These are phyloP conservation scores for Tricholoma hemisulphureum DNA, from an alignment of 768 basidiomycete species.

Conservation along the genomic window DNA sequence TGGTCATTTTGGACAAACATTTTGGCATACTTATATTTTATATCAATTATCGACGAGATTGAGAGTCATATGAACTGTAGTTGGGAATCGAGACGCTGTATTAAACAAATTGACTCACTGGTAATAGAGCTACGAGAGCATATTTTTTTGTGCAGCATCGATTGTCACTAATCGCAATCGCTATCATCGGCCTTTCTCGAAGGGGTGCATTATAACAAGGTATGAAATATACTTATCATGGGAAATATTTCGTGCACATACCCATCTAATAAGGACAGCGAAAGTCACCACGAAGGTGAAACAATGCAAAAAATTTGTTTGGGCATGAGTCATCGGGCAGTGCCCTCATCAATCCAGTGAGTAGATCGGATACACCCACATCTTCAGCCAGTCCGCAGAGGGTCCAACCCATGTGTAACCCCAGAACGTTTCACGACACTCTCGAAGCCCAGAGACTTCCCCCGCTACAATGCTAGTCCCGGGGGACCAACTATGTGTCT, in stretches of 20 bases:
- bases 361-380: constrained; percentile 9
- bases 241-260: no score
- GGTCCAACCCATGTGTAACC: constrained; percentile 10
- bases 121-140: background rate
- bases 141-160: background rate
- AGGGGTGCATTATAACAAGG: no score
- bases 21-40: background rate
- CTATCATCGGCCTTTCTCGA: background rate
- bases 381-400: constrained; percentile 9
- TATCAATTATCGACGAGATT: background rate
- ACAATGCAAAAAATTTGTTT: constrained; percentile 20
- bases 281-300: constrained; percentile 24
- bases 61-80: background rate
- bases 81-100: background rate
- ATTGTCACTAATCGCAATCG: background rate
- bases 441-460: constrained; percentile 42
- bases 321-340: constrained; percentile 23
- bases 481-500: constrained; percentile 28
- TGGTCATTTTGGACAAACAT: background rate
- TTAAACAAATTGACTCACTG: background rate
- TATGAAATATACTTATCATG: no score
- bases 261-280: no score
- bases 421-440: constrained; percentile 27
- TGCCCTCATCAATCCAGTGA: constrained; percentile 14
- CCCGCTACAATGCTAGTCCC: constrained; percentile 32